phyloP scores from a whole-genome alignment of 495 filamentous ascomycete species.

The Aspergillus biplanus region DNA sequence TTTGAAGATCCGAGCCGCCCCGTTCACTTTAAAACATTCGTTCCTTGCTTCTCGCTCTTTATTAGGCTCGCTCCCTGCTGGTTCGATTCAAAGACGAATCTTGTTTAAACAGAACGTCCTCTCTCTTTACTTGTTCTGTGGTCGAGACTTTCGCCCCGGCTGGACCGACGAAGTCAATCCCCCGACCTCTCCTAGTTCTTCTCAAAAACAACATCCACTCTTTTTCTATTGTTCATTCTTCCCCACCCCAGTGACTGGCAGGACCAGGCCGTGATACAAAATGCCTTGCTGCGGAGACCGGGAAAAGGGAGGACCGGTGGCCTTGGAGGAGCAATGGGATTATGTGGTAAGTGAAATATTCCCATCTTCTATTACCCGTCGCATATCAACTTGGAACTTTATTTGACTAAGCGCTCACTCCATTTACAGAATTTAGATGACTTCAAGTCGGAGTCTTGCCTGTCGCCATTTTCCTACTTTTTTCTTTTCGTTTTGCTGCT shows the following conservation, averaged over 20 bases:
- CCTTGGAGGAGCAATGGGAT: constrained; percentile 89
- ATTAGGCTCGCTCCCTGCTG: constrained; percentile 10
- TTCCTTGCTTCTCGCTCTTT: constrained; percentile 20
- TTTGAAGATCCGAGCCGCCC: constrained; percentile 19
- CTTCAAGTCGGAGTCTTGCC: constrained; percentile 81
- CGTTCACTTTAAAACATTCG: constrained; percentile 18
- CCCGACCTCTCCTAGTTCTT: constrained; percentile 6
- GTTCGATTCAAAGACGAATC: constrained; percentile 15
- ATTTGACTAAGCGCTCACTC: constrained; percentile 7
- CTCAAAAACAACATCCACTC: constrained; percentile 15
- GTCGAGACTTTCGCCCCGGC: constrained; percentile 43
- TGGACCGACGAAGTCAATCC: constrained; percentile 46
- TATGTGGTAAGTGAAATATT: constrained; percentile 71
- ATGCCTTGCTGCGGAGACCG: constrained; percentile 79
- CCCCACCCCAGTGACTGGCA: constrained; percentile 30
- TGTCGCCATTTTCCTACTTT: constrained; percentile 77
- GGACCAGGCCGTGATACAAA: constrained; percentile 36
- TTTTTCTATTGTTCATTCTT: constrained; percentile 17
- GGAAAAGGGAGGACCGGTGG: constrained; percentile 63
- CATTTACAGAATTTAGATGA: constrained; percentile 77
- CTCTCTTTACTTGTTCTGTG: constrained; percentile 18
- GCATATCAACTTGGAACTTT: constrained; percentile 6
- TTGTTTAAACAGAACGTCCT: constrained; percentile 6
- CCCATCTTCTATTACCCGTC: too few species aligned
- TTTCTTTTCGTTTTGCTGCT: constrained; percentile 80